These are phyloP conservation scores for Lavandula angustifolia DNA, from an alignment of 257 asterid species.

Conservation along the genomic window DNA sequence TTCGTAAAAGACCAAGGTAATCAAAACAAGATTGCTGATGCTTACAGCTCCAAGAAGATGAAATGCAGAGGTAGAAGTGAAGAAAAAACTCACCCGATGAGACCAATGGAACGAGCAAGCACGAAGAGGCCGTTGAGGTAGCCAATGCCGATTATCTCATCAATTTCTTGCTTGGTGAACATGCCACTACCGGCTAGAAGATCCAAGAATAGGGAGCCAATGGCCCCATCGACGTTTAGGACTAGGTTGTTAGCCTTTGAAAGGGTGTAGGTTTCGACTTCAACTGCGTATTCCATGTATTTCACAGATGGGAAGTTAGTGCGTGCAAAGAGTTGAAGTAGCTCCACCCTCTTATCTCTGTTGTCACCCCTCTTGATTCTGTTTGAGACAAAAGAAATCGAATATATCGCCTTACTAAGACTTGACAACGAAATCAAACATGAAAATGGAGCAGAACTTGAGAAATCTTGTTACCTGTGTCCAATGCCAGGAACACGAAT, in stretches of 20 bases:
- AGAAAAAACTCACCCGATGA: conserved; percentile 76
- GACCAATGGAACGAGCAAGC: conserved; percentile 98
- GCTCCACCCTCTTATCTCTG: conserved; percentile 96
- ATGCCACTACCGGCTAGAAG: conserved; percentile 99
- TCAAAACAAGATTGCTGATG: conserved; percentile 6
- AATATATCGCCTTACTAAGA: conserved; percentile 15
- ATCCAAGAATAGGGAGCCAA: conserved; percentile 95
- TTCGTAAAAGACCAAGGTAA: conserved; percentile 16
- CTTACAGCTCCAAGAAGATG: background rate
- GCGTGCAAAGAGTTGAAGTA: conserved; percentile 80
- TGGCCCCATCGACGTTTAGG: conserved; percentile 97
- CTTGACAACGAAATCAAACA: conserved; percentile 2
- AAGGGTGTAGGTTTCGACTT: conserved; percentile 94
- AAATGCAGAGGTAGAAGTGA: background rate
- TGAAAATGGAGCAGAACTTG: background rate
- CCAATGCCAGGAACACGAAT: conserved; percentile 99
- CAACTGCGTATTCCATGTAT: conserved; percentile 98
- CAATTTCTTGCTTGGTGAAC: conserved; percentile 94
- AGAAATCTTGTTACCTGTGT: conserved; percentile 66
- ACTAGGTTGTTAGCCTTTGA: conserved; percentile 95
- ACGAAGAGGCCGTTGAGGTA: conserved; percentile 96
- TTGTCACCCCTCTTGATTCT: conserved; percentile 99
- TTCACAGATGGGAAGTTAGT: conserved; percentile 91
- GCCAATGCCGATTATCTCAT: conserved; percentile 90
- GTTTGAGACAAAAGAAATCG: conserved; percentile 26